Base-by-base conservation (phyloP, 768 basidiomycete genomes). In the Kwoniella botswanensis region DNA sequence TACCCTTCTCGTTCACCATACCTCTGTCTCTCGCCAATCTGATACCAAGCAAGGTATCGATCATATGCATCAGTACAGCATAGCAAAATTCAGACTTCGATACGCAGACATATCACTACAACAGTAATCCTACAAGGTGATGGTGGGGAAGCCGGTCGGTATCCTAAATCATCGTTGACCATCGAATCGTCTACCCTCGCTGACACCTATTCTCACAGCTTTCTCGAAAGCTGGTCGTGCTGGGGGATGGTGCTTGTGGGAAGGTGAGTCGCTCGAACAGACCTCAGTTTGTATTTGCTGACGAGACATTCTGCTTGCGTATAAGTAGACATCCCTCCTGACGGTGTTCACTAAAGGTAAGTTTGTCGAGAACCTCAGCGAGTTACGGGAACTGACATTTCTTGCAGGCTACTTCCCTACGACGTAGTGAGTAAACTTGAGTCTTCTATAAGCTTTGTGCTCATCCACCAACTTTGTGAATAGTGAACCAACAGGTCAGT, bases 231-330 rank as follows among this genome's bases (percentile, higher is more conserved):
- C 85, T 93, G 50, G 92, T 94, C 29, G 95, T 98, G n/a, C 91
- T 94, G 72, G 95, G 95, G 46, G 95, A 98, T 84, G 95, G 95
- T 75, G 95, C 95, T 65, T 94, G 92, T 79, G 95, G 95, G 43
- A 86, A 86, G 79, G 76, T 77, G 54, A 52, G 66, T 72, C 64
- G 67, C 54, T 7, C 41, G 41, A 22, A 35, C 26, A 26, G 26
- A 17, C 4, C 67, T 61, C n/a, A 53, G 9, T 17, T 18, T 4
- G 2, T n/a, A 53, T 44, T 46, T 22, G 50, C 57, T 66, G 64
- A 46, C 44, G 24, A 24, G 9, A 41, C 17, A 35, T 9, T 7
- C 35, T 35, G 35, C 35, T 35, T 35, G 35, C 35, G 35, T 9
- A 35, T 35, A 6, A 35, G 35, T 43, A 80, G 79, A 81, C 79